Conservation (phyloP, 2,329 filamentous ascomycete species). For the Didymella sp. region DNA sequence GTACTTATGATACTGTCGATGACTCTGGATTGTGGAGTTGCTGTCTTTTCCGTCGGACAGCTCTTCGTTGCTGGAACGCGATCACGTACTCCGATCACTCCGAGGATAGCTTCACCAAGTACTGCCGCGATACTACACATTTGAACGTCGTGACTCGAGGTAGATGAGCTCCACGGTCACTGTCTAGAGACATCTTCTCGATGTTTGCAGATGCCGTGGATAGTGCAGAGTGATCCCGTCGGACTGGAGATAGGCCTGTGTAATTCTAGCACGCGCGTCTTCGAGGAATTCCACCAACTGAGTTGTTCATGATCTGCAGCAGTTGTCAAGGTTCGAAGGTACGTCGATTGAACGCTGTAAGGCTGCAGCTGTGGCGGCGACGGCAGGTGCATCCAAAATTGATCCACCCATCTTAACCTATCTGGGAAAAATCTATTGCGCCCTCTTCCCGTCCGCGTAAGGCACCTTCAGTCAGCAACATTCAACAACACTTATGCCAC, state of each 20-base stretch:
- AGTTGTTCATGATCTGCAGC: neutral
- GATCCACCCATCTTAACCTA: neutral
- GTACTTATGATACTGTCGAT: neutral
- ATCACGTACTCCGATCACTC: neutral
- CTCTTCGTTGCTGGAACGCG: neutral
- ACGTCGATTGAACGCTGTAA: neutral
- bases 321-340: neutral
- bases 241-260: neutral
- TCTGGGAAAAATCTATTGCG: neutral
- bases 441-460: slow-evolving; percentile 7
- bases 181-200: neutral
- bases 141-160: too few relatives aligned
- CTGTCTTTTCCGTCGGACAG: neutral
- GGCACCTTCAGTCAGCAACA: slow-evolving; percentile 10
- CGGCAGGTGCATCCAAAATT: neutral
- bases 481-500: neutral
- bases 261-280: neutral
- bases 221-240: neutral
- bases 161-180: neutral
- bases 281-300: neutral
- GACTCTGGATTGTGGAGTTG: neutral
- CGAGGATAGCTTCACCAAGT: neutral
- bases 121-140: neutral
- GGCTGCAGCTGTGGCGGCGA: neutral
- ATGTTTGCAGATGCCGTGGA: neutral